Evolutionary conservation across 495 filamentous ascomycete genomes (phyloP).

Genomic region (Hypoxylon fuscum): DNA sequence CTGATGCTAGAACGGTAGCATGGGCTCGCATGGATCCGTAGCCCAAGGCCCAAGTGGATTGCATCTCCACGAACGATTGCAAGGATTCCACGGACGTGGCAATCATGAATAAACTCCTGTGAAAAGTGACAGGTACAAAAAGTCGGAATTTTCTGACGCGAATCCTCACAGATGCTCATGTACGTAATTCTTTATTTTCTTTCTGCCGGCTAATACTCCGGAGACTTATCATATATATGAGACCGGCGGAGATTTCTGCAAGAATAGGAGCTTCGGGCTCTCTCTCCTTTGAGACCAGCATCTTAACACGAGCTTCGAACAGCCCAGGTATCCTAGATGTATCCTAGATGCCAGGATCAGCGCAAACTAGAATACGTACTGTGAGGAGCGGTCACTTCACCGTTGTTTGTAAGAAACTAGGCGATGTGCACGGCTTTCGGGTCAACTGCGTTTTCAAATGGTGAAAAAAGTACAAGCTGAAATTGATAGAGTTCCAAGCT

Average conservation of each 20-base stretch:
- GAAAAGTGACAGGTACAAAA: conserved; percentile 24
- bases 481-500: conserved; percentile 19
- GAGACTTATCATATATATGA: conserved; percentile 11
- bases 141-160: conserved; percentile 19
- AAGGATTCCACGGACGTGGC: conserved; percentile 35
- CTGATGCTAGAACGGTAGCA: conserved; percentile 27
- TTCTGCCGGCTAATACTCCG: neutral
- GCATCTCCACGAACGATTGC: conserved; percentile 37
- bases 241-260: neutral
- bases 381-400: conserved; percentile 40
- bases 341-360: conserved; percentile 16
- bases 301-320: conserved; percentile 1
- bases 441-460: conserved; percentile 26
- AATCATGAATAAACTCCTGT: conserved; percentile 32
- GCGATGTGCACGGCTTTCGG: conserved; percentile 19
- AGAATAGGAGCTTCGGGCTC: neutral
- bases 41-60: conserved; percentile 32
- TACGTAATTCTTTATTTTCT: neutral
- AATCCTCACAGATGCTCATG: conserved; percentile 8
- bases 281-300: conserved; percentile 4
- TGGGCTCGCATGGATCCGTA: too few relatives aligned
- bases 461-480: conserved; percentile 27
- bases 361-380: conserved; percentile 2
- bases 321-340: neutral
- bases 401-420: conserved; percentile 30